Conservation (phyloP, 2,329 filamentous ascomycete genomes). For the Cadophora sp. region DNA sequence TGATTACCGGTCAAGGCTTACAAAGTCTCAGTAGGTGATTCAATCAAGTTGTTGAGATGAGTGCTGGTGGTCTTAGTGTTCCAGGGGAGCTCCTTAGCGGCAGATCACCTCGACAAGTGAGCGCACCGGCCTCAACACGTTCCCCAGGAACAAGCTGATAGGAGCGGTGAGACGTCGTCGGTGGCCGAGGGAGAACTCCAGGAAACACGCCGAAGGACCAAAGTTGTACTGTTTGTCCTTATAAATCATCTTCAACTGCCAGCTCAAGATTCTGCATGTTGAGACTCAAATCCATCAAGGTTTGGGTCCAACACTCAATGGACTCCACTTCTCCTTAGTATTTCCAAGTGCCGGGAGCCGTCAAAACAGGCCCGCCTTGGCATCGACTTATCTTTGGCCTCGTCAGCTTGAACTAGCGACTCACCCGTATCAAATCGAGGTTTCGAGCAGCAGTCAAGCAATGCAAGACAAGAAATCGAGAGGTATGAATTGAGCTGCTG, state of each 20-base stretch:
- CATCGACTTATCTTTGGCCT: conserved; percentile 4
- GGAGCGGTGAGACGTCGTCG: conserved; percentile 3
- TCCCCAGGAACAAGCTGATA: conserved; percentile 3
- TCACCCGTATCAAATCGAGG: neutral
- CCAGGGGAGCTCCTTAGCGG: conserved; percentile 20
- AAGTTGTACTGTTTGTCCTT: neutral
- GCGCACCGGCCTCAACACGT: neutral
- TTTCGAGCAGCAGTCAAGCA: neutral
- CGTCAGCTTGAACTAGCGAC: neutral
- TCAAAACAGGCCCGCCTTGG: conserved; percentile 7
- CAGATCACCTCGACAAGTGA: conserved; percentile 11
- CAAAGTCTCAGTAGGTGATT: conserved; percentile 13
- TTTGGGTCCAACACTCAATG: neutral
- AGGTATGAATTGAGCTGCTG: neutral
- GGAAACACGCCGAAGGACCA: neutral
- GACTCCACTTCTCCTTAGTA: neutral
- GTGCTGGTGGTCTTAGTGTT: conserved; percentile 6
- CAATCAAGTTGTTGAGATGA: conserved; percentile 17
- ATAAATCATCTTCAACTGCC: neutral
- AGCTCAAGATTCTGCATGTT: neutral
- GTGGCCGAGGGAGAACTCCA: neutral
- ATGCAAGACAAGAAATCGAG: neutral
- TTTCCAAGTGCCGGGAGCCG: neutral
- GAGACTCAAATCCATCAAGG: neutral
- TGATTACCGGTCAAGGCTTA: conserved; percentile 15